A percentile compares a stretch with the other conserved stretches of the same genome.
Conservation (phyloP, 495 filamentous ascomycete species). For the Penicillium roqueforti region DNA sequence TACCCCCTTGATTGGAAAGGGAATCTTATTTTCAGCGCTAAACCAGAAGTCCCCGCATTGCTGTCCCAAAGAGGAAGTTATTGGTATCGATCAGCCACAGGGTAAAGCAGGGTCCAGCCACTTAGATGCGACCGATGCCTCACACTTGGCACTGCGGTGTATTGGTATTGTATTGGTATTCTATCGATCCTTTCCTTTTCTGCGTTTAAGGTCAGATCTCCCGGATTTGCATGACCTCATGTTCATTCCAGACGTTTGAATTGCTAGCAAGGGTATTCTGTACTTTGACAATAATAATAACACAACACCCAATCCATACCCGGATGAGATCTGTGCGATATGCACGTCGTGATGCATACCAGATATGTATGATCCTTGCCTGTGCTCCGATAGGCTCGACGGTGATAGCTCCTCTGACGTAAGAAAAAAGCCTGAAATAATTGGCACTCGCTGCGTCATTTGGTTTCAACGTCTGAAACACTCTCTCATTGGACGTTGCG, state of each 20-base stretch:
- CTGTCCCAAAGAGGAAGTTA: constrained; percentile 10
- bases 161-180: not conserved
- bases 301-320: not conserved
- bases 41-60: constrained; percentile 18
- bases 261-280: too few species aligned
- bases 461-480: constrained; percentile 1
- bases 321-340: not conserved
- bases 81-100: constrained; percentile 20
- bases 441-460: not conserved
- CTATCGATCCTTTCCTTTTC: constrained; percentile 3
- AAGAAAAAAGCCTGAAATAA: not conserved
- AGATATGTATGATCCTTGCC: not conserved
- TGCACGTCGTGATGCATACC: not conserved
- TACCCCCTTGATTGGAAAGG: constrained; percentile 10
- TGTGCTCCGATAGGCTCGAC: not conserved
- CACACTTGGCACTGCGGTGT: too few species aligned
- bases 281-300: not conserved
- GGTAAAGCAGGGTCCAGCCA: constrained; percentile 18
- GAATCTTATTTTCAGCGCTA: constrained; percentile 8
- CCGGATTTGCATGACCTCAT: constrained; percentile 9
- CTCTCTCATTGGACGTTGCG: not conserved
- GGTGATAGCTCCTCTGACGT: not conserved
- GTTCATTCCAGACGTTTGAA: constrained; percentile 2
- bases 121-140: not conserved
- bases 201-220: constrained; percentile 6